Base-by-base conservation (phyloP, 176 grass and related monocot genomes). In the Triticum turgidum region DNA sequence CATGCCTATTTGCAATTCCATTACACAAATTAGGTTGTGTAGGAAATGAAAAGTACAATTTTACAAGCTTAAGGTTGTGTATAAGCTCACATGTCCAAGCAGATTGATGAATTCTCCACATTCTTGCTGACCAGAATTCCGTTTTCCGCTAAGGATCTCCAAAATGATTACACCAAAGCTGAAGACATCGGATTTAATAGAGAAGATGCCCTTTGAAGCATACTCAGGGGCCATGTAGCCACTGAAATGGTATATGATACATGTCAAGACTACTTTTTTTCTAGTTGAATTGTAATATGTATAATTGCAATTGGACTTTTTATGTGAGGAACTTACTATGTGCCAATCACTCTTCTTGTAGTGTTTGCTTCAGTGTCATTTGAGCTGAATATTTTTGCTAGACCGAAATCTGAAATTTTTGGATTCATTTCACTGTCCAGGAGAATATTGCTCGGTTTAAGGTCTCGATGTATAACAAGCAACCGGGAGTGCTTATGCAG, bases 201-300 rank as follows among this genome's bases (percentile, higher is more conserved):
- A 84, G 67, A 54, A 85, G 44, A 39, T 22, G 32, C 83, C 83
- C 9, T 85, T 65, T 0, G 74, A 85, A 77, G 73, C 82, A 49
- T 84, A 84, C 58, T 84, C 82, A 2, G 82, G 82, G 13, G 82
- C 70, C 82, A 85, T 85, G 62, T 86, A 86, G 33, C 84, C 84
- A 86, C 83, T 85, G 52, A 83, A 44, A 62, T 45, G 54, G 25
- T 61, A 61, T 21, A 73, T 30, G 11, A 21, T 32, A 35, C 21
- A 65, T 34, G 71, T 65, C 2, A 82, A 51, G n/a, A 47, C 51
- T 70, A 52, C 6, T 7, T 18, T 70, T 69, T 35, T 25, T 69
- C 15, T 22, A 0, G 12, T 34, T 58, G 0, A 35, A 34, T 32
- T 20, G 24, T 80, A 29, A 65, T 45, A 65, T 77, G 41, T 11